phyloP scores from a whole-genome alignment of 2,329 filamentous ascomycete species.

The Acrocalymma vagum region DNA sequence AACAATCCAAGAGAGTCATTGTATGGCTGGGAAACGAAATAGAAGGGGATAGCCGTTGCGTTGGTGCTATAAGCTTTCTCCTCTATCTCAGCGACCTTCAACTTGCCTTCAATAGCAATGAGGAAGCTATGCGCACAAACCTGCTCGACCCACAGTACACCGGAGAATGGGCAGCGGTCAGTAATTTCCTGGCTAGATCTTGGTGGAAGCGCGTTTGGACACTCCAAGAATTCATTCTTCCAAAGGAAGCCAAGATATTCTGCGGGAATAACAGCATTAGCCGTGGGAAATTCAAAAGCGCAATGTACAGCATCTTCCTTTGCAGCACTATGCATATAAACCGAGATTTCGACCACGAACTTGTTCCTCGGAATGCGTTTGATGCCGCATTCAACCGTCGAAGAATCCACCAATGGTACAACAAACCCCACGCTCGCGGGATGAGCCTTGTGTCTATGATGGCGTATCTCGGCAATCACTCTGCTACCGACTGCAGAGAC shows the following conservation, averaged over 20 bases:
- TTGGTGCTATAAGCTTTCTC: slow-evolving; percentile 33
- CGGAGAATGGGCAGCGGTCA: slow-evolving; percentile 28
- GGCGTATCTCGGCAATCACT: slow-evolving; percentile 39
- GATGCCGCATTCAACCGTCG: slow-evolving; percentile 39
- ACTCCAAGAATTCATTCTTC: slow-evolving; percentile 40
- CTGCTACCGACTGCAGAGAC: slow-evolving; percentile 36
- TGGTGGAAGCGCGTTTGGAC: slow-evolving; percentile 43
- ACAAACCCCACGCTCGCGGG: slow-evolving; percentile 17
- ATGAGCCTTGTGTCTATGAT: slow-evolving; percentile 36
- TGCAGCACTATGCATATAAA: slow-evolving; percentile 30
- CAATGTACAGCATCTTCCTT: slow-evolving; percentile 39
- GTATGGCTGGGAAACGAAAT: slow-evolving; percentile 36
- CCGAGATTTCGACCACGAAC: slow-evolving; percentile 29
- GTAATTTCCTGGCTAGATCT: slow-evolving; percentile 28
- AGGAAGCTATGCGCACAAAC: slow-evolving; percentile 22
- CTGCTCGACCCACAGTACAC: slow-evolving; percentile 25
- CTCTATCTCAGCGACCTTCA: slow-evolving; percentile 28
- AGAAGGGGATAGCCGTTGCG: slow-evolving; percentile 30
- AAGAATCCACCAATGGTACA: slow-evolving; percentile 37
- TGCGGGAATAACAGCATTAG: slow-evolving; percentile 31
- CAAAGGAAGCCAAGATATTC: slow-evolving; percentile 34
- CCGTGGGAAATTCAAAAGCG: slow-evolving; percentile 35
- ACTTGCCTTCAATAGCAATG: slow-evolving; percentile 24
- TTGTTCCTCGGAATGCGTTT: slow-evolving; percentile 33
- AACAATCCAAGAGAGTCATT: slow-evolving; percentile 23